Evolutionary conservation across 257 asterid genomes (phyloP), one percentile per base, ranked within the genome.

Genomic region (Salvia hispanica): DNA sequence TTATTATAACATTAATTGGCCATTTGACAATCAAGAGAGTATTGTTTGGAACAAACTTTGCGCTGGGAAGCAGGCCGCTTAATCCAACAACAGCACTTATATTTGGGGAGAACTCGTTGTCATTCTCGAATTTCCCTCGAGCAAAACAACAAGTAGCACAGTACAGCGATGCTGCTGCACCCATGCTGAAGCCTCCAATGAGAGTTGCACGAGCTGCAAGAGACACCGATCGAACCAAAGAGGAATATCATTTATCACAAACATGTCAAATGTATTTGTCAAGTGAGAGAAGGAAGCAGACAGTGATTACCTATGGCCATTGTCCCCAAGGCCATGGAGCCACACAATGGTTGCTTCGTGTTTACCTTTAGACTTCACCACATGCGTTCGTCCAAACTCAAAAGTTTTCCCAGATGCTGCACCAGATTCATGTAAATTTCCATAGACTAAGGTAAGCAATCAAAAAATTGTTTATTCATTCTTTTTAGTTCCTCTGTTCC

Each of bases 241-340:
- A 59, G 71, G 68, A 74, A n/a, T n/a, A n/a, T n/a, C n/a, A n/a
- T n/a, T 64, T 58, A 47, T 80, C 73, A 64, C 14, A 28, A n/a
- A 51, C 28, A 16, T 45, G 7, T 33, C 48, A 54, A 28, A 72
- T 9, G 13, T 7, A 33, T 60, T 14, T 46, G 54, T 45, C 43
- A 18, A 34, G 28, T 31, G 58, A 45, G 37, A 50, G 53, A 57
- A n/a, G n/a, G n/a, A n/a, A n/a, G n/a, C n/a, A n/a, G n/a, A n/a
- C n/a, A n/a, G 46, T 40, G 55, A 36, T 75, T 83, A 89, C 96
- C 96, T 83, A 44, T 80, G 78, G 50, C 97, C 95, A 40, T 82
- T 84, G 79, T 90, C 95, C 15, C 97, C 97, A 77, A 90, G 94
- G 56, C 97, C 97, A 66, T 90, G 97, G 74, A 90, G 69, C 97